These are phyloP conservation scores for Aegilops tauschii DNA, from an alignment of 176 grass and related monocot genomes.

Conservation along the genomic window DNA sequence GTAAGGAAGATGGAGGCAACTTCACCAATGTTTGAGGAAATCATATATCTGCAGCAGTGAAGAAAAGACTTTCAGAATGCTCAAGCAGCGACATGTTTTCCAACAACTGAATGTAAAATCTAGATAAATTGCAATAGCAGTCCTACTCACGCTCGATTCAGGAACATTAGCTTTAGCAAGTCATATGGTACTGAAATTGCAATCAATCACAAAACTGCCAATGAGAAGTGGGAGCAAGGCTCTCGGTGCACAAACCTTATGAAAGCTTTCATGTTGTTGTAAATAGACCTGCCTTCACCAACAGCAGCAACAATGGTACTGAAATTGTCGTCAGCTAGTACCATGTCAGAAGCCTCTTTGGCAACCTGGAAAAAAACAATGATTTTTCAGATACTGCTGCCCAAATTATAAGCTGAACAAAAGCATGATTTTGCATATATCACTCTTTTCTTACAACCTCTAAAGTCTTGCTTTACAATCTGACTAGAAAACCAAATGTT, in stretches of 20 bases:
- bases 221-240: not conserved
- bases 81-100: not conserved
- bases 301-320: conserved; percentile 95
- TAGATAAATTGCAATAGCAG: not conserved
- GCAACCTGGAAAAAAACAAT: conserved; percentile 49
- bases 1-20: conserved; percentile 96
- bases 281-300: conserved; percentile 97
- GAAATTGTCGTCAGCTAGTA: conserved; percentile 97
- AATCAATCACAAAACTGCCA: not conserved
- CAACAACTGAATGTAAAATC: not conserved
- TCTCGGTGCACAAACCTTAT: conserved; percentile 56
- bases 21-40: conserved; percentile 98
- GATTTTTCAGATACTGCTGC: not conserved
- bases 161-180: not conserved
- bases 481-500: not conserved
- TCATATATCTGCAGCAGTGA: conserved; percentile 80
- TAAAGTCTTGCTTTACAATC: not conserved
- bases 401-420: not conserved
- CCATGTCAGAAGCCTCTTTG: conserved; percentile 98
- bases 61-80: conserved; percentile 33
- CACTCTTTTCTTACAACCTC: not conserved
- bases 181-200: not conserved
- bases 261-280: conserved; percentile 99
- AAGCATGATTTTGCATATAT: not conserved
- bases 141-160: not conserved